A percentile compares a stretch with the other conserved stretches of the same genome.
These are phyloP conservation scores for Fusarium sp. DNA, from an alignment of 2,329 filamentous ascomycete genomes.

Conservation along the genomic window DNA sequence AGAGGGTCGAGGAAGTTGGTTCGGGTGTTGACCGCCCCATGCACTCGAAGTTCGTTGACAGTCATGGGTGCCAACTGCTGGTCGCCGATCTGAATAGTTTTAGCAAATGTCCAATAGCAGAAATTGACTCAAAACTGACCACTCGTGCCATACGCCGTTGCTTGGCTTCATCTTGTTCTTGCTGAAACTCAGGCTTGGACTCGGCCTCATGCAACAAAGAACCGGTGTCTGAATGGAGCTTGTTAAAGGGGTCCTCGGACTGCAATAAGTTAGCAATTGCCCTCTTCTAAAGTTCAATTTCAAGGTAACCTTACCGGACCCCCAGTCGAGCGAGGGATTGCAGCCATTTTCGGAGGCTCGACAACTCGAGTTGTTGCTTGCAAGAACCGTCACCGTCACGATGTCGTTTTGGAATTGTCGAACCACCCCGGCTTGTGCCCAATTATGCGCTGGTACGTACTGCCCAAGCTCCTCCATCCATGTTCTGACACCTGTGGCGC, in stretches of 20 bases:
- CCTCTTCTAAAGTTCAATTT: not conserved
- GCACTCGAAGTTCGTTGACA: slow-evolving; percentile 86
- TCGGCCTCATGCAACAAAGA: slow-evolving; percentile 58
- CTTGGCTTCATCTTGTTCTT: slow-evolving; percentile 58
- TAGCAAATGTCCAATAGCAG: slow-evolving; percentile 16
- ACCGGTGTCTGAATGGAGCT: slow-evolving; percentile 58
- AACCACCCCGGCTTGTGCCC: slow-evolving; percentile 38
- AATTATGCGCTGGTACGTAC: slow-evolving; percentile 37
- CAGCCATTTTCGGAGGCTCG: slow-evolving; percentile 53
- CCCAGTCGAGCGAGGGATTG: slow-evolving; percentile 51
- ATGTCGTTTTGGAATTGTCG: slow-evolving; percentile 39
- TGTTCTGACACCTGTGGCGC: slow-evolving; percentile 12
- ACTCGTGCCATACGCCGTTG: slow-evolving; percentile 57
- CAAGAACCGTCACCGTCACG: slow-evolving; percentile 39
- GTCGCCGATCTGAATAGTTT: slow-evolving; percentile 63
- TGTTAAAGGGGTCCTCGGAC: slow-evolving; percentile 57
- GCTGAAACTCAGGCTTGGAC: slow-evolving; percentile 54
- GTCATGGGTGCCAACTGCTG: slow-evolving; percentile 91
- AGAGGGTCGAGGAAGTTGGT: slow-evolving; percentile 85
- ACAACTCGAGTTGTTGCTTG: slow-evolving; percentile 38
- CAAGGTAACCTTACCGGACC: slow-evolving; percentile 48
- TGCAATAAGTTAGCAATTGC: slow-evolving; percentile 48
- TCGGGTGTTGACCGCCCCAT: slow-evolving; percentile 88
- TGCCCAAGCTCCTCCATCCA: slow-evolving; percentile 17
- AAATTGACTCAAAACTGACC: slow-evolving; percentile 45